Evolutionary conservation across 148 eudicot species (phyloP).

Genomic region (Rhododendron molle): DNA sequence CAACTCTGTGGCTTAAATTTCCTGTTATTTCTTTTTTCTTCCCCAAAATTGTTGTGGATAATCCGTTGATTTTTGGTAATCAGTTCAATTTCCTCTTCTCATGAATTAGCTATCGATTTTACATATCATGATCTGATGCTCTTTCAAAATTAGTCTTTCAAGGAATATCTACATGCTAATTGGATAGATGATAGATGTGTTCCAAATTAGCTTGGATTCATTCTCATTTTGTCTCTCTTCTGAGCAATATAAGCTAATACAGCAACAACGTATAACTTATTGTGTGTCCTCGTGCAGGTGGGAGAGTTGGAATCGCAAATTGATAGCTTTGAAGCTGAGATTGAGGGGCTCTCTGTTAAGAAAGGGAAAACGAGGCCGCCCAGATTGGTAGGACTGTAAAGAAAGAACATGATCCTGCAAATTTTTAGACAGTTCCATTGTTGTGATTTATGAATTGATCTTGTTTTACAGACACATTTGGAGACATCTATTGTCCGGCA

Average conservation of each 20-base stretch:
- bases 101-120: not conserved
- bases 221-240: not conserved
- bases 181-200: not conserved
- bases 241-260: not conserved
- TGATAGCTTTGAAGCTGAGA: constrained; percentile 96
- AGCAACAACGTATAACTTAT: not conserved
- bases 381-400: constrained; percentile 68
- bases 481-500: constrained; percentile 92
- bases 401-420: constrained; percentile 1
- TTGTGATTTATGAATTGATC: constrained; percentile 3
- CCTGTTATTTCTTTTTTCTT: not conserved
- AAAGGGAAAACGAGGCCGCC: constrained; percentile 99
- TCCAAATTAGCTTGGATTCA: not conserved
- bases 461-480: constrained; percentile 66
- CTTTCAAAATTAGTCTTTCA: not conserved
- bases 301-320: constrained; percentile 91
- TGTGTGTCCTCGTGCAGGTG: constrained; percentile 49
- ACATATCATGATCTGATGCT: not conserved
- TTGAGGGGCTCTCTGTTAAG: constrained; percentile 90
- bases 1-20: not conserved
- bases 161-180: not conserved
- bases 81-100: not conserved
- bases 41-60: not conserved
- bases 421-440: constrained; percentile 1
- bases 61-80: not conserved